These are phyloP conservation scores for Aspergillus transmontanensis DNA, from an alignment of 2,329 filamentous ascomycete species.

Conservation along the genomic window DNA sequence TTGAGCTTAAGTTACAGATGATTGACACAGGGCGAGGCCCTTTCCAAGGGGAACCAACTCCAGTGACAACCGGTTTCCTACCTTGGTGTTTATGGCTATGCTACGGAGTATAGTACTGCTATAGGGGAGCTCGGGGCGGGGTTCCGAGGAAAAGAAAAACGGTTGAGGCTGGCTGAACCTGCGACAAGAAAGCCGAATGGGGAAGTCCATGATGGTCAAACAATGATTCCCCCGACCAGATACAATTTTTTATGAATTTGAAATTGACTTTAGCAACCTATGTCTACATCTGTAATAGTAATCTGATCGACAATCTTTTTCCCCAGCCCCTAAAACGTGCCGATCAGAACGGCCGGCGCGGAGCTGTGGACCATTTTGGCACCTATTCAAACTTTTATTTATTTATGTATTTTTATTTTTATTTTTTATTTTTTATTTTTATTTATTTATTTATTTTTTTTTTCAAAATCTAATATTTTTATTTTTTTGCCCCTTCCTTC, in stretches of 20 bases:
- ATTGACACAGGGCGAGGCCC: not conserved
- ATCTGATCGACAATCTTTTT: constrained; percentile 10
- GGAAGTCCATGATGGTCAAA: not conserved
- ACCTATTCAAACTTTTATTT: not conserved
- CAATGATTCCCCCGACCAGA: not conserved
- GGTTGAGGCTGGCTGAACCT: constrained; percentile 3
- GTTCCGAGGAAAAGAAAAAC: not conserved
- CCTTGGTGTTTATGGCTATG: not conserved
- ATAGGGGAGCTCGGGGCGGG: not conserved
- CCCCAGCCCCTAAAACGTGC: constrained; percentile 17
- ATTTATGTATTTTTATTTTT: not conserved
- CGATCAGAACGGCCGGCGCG: constrained; percentile 18
- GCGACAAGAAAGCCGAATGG: not conserved
- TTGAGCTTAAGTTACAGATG: not conserved
- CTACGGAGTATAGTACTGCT: not conserved
- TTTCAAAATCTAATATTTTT: not conserved
- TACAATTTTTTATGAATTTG: too few relatives aligned
- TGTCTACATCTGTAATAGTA: constrained; percentile 1
- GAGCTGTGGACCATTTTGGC: constrained; percentile 1
- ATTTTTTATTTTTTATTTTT: too few relatives aligned
- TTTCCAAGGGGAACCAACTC: not conserved
- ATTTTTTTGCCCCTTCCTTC: not conserved
- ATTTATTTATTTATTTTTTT: too few relatives aligned
- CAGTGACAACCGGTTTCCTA: not conserved
- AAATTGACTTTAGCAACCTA: not conserved